Evolutionary conservation across 805 yeast genomes (phyloP).

Genomic region (Teunomyces stri): DNA sequence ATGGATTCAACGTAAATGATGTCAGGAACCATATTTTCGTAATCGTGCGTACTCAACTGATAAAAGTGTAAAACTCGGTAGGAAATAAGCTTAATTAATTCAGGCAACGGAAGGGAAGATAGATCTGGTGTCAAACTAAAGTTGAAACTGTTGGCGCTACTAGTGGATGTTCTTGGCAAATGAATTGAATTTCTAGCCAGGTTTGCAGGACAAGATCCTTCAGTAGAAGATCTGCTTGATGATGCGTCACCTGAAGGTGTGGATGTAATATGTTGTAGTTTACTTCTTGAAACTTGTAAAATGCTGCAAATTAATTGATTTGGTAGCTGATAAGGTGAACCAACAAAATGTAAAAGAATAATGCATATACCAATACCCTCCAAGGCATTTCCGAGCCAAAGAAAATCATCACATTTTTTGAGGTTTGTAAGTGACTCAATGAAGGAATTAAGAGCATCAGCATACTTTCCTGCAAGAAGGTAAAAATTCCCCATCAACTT

Average conservation of each 20-base stretch:
- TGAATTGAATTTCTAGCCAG: constrained; percentile 2
- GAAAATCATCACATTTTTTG: constrained; percentile 63
- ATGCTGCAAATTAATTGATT: constrained; percentile 31
- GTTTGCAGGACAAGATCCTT: background rate
- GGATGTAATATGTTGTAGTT: constrained; percentile 16
- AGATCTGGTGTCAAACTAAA: constrained; percentile 23
- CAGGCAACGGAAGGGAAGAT: constrained; percentile 27
- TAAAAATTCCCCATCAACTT: constrained; percentile 77
- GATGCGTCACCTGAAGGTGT: constrained; percentile 9
- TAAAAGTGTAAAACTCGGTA: constrained; percentile 28
- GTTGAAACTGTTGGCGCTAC: constrained; percentile 23
- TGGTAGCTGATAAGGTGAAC: constrained; percentile 50
- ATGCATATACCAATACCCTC: constrained; percentile 75
- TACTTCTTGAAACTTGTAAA: constrained; percentile 31
- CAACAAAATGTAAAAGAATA: constrained; percentile 56
- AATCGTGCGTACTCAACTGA: constrained; percentile 48
- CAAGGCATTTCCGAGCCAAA: constrained; percentile 89
- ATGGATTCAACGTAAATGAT: constrained; percentile 72
- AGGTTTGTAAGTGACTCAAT: constrained; percentile 67
- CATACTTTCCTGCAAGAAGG: constrained; percentile 74
- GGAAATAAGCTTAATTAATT: constrained; percentile 29
- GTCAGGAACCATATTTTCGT: constrained; percentile 80
- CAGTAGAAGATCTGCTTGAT: constrained; percentile 4
- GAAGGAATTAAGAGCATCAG: constrained; percentile 68
- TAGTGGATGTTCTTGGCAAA: constrained; percentile 36